These are phyloP conservation scores for Lasiodiplodia hormozganensis DNA, from an alignment of 2,329 filamentous ascomycete genomes.

Conservation along the genomic window DNA sequence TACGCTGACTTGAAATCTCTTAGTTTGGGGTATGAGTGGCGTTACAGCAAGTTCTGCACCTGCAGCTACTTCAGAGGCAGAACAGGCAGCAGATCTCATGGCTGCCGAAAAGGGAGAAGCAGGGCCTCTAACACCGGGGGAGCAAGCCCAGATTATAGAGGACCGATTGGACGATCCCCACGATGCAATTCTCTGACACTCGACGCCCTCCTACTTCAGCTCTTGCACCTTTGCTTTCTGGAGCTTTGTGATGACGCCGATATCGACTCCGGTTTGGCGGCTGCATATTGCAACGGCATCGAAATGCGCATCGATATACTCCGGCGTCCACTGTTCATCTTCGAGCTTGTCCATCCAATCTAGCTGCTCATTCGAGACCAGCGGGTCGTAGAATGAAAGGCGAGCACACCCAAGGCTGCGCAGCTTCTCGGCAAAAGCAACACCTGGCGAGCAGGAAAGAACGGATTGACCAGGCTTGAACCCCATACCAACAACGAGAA, in stretches of 20 bases:
- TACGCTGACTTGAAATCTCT: background rate
- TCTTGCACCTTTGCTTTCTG: slow-evolving; percentile 43
- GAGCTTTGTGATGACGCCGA: slow-evolving; percentile 47
- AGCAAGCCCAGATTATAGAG: background rate
- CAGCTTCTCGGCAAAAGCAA: slow-evolving; percentile 48
- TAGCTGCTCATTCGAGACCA: slow-evolving; percentile 53
- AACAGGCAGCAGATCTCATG: slow-evolving; percentile 15
- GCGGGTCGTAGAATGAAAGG: slow-evolving; percentile 55
- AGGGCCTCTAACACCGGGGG: background rate
- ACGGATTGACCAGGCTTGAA: slow-evolving; percentile 60
- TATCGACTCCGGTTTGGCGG: slow-evolving; percentile 53
- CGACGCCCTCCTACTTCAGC: background rate
- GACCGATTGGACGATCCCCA: background rate
- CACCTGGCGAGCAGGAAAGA: slow-evolving; percentile 57
- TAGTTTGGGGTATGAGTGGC: slow-evolving; percentile 27
- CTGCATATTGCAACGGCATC: slow-evolving; percentile 55
- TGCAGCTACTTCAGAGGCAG: slow-evolving; percentile 17
- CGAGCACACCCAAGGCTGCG: slow-evolving; percentile 48
- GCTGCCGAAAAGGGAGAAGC: slow-evolving; percentile 14
- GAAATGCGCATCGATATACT: slow-evolving; percentile 48
- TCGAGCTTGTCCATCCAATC: slow-evolving; percentile 51
- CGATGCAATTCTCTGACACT: slow-evolving; percentile 5
- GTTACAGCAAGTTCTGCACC: slow-evolving; percentile 24
- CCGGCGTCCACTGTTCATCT: slow-evolving; percentile 49
- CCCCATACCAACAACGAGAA: slow-evolving; percentile 62